Evolutionary conservation across 208 protist genomes (phyloP), one percentile per base, ranked within the genome.

Genomic region (Trypanosoma melophagium): DNA sequence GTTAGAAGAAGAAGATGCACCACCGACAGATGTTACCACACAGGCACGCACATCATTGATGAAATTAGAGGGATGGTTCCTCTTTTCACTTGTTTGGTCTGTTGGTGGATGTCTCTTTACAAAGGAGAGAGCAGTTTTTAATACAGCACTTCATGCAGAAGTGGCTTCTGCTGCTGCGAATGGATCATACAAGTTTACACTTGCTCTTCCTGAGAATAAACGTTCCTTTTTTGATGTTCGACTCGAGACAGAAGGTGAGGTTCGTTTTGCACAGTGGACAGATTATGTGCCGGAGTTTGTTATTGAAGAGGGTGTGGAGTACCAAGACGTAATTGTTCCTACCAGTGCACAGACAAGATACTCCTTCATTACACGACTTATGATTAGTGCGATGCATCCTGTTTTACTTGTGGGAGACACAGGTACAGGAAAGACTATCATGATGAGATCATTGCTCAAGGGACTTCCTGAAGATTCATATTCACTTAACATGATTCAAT

Each of bases 401-500:
- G 66, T 89, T 16, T 69, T 98, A 50, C 83, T 98, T 50, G 89
- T 96, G 25, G 97, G 97, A 40, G 90, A 96, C 58, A 98, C 97
- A 12, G 97, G 97, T 55, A 98, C 97, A 44, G 97, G 97, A 57
- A 99, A 99, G 83, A 97, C 96, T 21, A 93, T 98, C 41, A 84
- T 97, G 92, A 89, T 98, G 78, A 93, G 92, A 69, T 79, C 93
- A 25, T 74, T 97, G 17, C 83, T 98, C 47, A 86, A 81, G 55
- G 52, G 76, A 41, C 74, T 98, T 53, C 76, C 86, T 9, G 81
- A 90, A 44, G 88, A 98, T 28, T 89, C 74, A 24, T 96, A 93
- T 71, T 73, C 66, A 24, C 69, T 94, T 40, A 97, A 93, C 74
- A 78, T 97, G 66, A 91, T 99, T 58, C 90, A 97, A 72, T 98